Percentiles rank a stretch among this genome's conserved stretches.
Evolutionary conservation across 768 basidiomycete species (phyloP).

Genomic region (Exidia glandulosa): DNA sequence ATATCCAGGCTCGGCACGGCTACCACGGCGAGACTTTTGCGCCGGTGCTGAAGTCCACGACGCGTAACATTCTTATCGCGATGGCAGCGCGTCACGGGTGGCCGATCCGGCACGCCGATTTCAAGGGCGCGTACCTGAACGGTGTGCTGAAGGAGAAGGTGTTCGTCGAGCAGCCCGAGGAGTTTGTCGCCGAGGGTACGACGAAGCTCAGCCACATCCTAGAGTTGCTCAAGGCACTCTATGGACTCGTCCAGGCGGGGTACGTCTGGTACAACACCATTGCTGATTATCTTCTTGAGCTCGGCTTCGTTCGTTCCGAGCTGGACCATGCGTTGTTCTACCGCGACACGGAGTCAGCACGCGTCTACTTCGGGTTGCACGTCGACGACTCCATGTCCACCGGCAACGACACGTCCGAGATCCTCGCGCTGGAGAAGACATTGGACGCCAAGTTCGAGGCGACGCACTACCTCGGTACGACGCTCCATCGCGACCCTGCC

Average conservation of each 20-base stretch:
- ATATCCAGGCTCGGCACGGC: slow-evolving; percentile 27
- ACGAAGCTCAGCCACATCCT: slow-evolving; percentile 6
- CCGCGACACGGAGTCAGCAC: neutral
- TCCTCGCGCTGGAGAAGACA: neutral
- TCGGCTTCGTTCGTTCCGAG: slow-evolving; percentile 20
- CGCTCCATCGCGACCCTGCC: slow-evolving; percentile 2
- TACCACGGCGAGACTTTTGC: slow-evolving; percentile 16
- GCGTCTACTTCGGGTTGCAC: slow-evolving; percentile 21
- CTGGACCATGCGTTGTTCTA: slow-evolving; percentile 26
- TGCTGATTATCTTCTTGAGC: slow-evolving; percentile 14
- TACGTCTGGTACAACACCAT: slow-evolving; percentile 26
- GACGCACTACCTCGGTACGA: slow-evolving; percentile 4
- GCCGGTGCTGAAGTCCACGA: slow-evolving; percentile 9
- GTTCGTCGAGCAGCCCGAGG: slow-evolving; percentile 26
- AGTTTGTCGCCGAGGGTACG: slow-evolving; percentile 12
- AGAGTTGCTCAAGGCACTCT: slow-evolving; percentile 16
- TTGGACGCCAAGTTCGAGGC: slow-evolving; percentile 5
- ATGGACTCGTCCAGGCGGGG: slow-evolving; percentile 27
- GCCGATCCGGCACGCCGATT: slow-evolving; percentile 28
- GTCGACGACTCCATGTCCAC: slow-evolving; percentile 22
- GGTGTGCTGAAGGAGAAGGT: slow-evolving; percentile 18
- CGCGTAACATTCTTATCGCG: slow-evolving; percentile 25
- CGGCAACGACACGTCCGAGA: neutral
- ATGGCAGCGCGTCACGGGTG: slow-evolving; percentile 24
- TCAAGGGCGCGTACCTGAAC: slow-evolving; percentile 31